Conservation (phyloP, 192 early-diverging fungal species). For the Coemansia reversa region DNA sequence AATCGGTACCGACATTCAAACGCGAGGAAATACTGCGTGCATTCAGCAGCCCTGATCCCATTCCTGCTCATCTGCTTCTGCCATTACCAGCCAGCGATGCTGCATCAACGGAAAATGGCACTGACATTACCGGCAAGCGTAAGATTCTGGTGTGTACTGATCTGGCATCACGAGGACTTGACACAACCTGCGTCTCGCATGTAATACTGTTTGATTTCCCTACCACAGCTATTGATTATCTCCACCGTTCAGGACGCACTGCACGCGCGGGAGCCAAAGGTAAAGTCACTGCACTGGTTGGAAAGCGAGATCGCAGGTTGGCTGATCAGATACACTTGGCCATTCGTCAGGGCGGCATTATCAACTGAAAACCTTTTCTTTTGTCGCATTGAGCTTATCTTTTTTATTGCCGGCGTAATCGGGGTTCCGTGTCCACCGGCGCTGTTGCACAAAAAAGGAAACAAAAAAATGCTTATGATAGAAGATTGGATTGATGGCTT, state of each 20-base stretch:
- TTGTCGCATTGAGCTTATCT: no score
- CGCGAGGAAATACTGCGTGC: slow-evolving; percentile 34
- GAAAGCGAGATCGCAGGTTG: slow-evolving; percentile 63
- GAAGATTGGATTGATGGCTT: no score
- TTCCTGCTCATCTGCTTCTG: slow-evolving; percentile 34
- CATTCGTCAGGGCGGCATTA: slow-evolving; percentile 49
- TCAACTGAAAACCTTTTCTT: slow-evolving; percentile 19
- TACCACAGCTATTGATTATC: slow-evolving; percentile 82
- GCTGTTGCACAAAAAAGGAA: no score
- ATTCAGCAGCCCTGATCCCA: slow-evolving; percentile 24
- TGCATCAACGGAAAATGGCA: background rate
- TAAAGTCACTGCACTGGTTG: slow-evolving; percentile 78
- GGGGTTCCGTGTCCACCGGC: no score
- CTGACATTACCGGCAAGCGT: slow-evolving; percentile 7
- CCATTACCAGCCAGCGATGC: slow-evolving; percentile 13
- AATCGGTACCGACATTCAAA: slow-evolving; percentile 23
- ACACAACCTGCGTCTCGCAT: slow-evolving; percentile 83
- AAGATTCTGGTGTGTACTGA: slow-evolving; percentile 86
- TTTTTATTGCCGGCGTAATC: no score
- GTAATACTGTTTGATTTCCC: slow-evolving; percentile 93
- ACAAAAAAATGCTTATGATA: no score
- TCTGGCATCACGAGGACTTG: slow-evolving; percentile 85
- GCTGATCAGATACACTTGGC: slow-evolving; percentile 50
- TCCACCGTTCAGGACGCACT: slow-evolving; percentile 90
- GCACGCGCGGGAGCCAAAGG: slow-evolving; percentile 79